Conservation (phyloP, 257 asterid species). For the Forsythia viridissima region DNA sequence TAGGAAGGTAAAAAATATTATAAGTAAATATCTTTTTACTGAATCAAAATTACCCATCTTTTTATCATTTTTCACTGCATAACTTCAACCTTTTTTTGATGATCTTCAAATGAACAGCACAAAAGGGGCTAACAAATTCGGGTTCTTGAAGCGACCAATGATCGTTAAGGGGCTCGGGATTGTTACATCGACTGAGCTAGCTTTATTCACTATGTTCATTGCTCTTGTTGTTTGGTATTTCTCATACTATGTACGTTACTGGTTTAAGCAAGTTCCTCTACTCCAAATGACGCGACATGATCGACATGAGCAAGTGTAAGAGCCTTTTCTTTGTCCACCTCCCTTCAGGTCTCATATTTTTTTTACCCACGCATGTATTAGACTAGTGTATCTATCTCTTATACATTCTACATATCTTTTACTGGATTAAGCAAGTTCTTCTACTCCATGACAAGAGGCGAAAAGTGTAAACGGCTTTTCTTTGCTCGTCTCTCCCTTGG, state of each 20-base stretch:
- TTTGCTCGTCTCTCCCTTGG: not conserved
- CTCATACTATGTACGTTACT: constrained; percentile 66
- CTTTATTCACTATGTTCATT: constrained; percentile 65
- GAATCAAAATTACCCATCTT: not conserved
- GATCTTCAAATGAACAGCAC: constrained; percentile 11
- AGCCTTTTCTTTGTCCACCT: not conserved
- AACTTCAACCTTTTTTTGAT: not conserved
- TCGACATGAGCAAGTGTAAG: constrained; percentile 64
- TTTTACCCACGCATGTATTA: not conserved
- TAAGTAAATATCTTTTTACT: not conserved
- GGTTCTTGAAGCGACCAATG: constrained; percentile 65
- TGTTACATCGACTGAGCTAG: constrained; percentile 69
- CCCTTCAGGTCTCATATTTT: not conserved
- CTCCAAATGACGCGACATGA: constrained; percentile 50
- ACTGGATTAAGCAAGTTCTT: not conserved
- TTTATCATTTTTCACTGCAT: not conserved
- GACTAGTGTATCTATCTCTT: not conserved
- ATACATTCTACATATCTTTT: not conserved
- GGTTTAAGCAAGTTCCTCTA: constrained; percentile 49
- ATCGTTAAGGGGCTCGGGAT: constrained; percentile 70
- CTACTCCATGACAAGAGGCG: not conserved
- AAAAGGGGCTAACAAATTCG: constrained; percentile 30
- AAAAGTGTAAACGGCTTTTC: not conserved
- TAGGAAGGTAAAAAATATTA: constrained; percentile 32
- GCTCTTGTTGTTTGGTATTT: constrained; percentile 77